phyloP scores from a whole-genome alignment of 2,329 filamentous ascomycete species.

The Cladosporium sp. region DNA sequence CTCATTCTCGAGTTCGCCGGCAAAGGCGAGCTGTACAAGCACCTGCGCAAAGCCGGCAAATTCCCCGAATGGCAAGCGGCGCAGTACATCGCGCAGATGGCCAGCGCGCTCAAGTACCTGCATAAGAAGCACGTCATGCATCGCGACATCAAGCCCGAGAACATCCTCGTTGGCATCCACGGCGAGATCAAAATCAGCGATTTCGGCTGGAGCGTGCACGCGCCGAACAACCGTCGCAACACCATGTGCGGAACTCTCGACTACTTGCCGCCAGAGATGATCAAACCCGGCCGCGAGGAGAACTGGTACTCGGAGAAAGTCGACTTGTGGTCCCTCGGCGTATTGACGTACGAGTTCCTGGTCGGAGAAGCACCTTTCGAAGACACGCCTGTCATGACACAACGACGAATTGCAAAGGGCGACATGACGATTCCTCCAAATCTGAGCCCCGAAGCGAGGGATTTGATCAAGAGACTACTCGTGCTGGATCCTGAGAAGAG shows the following conservation, averaged over 20 bases:
- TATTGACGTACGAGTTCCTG: conserved; percentile 92
- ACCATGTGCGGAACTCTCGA: conserved; percentile 98
- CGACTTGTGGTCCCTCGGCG: conserved; percentile 91
- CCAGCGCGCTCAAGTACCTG: conserved; percentile 80
- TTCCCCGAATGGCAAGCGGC: conserved; percentile 85
- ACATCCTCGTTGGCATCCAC: conserved; percentile 92
- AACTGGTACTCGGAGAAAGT: conserved; percentile 95
- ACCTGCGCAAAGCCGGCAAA: conserved; percentile 69
- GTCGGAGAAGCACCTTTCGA: conserved; percentile 96
- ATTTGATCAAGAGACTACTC: conserved; percentile 86
- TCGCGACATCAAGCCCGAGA: conserved; percentile 95
- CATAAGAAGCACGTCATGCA: conserved; percentile 98
- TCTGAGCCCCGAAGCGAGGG: conserved; percentile 82
- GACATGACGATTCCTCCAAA: conserved; percentile 92
- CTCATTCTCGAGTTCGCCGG: conserved; percentile 83
- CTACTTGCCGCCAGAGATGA: conserved; percentile 97
- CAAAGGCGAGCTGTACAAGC: conserved; percentile 84
- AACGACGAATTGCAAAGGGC: conserved; percentile 77
- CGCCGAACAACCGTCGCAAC: conserved; percentile 85
- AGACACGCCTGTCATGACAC: conserved; percentile 91
- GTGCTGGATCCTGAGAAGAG: conserved; percentile 92
- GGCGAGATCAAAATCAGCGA: conserved; percentile 98
- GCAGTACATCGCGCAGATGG: conserved; percentile 86
- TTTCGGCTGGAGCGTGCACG: conserved; percentile 97
- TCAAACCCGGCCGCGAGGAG: conserved; percentile 71